phyloP scores from a whole-genome alignment of 371 early-diverging fungal genomes.

The Mortierella sp. region DNA sequence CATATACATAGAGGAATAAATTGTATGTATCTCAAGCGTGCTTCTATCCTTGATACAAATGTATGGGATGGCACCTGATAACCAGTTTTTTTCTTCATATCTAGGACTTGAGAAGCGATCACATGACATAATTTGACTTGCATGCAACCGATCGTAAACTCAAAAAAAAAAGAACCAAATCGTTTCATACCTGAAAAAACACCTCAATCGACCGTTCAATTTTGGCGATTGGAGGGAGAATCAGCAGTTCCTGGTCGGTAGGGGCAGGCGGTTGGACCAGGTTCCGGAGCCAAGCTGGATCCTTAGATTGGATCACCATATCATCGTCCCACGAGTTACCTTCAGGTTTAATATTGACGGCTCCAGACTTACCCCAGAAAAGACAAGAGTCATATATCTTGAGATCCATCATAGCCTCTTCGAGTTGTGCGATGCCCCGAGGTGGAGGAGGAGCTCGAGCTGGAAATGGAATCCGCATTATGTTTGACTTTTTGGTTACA shows the following conservation, averaged over 20 bases:
- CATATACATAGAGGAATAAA: no score
- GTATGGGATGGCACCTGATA: no score
- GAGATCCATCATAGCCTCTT: conserved; percentile 50
- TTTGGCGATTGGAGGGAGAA: conserved; percentile 44
- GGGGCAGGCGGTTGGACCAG: conserved; percentile 31
- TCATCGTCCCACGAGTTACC: conserved; percentile 56
- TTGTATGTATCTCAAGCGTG: no score
- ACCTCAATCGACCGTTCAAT: conserved; percentile 45
- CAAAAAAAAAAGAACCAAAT: no score
- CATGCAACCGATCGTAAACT: no score
- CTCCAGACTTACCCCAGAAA: conserved; percentile 48
- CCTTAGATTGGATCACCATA: conserved; percentile 53
- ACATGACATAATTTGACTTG: no score
- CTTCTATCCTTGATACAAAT: no score
- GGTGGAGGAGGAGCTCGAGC: conserved; percentile 44
- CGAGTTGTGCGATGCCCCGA: conserved; percentile 40
- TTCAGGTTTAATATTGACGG: conserved; percentile 49
- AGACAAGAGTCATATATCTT: conserved; percentile 43
- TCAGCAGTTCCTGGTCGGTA: conserved; percentile 40
- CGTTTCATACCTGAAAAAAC: conserved; percentile 23
- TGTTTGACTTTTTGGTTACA: conserved; percentile 7
- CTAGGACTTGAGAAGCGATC: no score
- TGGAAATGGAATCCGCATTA: conserved; percentile 31
- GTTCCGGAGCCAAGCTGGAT: conserved; percentile 51
- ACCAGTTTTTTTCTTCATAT: no score